These are phyloP conservation scores for Kwoniella shivajii DNA, from an alignment of 1,284 basidiomycete genomes.

Conservation along the genomic window DNA sequence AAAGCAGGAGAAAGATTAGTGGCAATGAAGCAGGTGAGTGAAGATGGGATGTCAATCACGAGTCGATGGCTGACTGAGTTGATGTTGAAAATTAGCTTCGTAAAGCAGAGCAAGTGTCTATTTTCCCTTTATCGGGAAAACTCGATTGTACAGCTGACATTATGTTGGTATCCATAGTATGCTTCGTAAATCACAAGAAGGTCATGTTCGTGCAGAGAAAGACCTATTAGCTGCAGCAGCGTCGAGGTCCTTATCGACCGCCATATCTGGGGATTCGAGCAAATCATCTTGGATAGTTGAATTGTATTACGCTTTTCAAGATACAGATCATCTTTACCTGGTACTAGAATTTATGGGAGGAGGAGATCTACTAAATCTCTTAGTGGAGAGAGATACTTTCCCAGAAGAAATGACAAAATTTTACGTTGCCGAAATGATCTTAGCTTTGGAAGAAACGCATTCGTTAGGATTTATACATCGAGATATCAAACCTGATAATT, in stretches of 20 bases:
- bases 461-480: conserved; percentile 94
- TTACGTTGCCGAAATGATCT: conserved; percentile 96
- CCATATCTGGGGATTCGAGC: conserved; percentile 61
- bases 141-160: too few species aligned
- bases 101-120: conserved; percentile 74
- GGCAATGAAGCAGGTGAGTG: conserved; percentile 90
- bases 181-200: conserved; percentile 97
- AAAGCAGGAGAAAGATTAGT: conserved; percentile 75
- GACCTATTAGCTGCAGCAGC: conserved; percentile 50
- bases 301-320: conserved; percentile 76
- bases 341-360: conserved; percentile 95
- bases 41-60: background rate
- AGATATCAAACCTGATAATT: conserved; percentile 96
- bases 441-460: conserved; percentile 94
- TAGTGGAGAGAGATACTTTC: conserved; percentile 92
- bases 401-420: conserved; percentile 91
- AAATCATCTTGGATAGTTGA: conserved; percentile 83
- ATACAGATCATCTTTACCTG: conserved; percentile 89
- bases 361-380: conserved; percentile 89
- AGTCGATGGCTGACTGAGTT: background rate
- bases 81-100: conserved; percentile 63
- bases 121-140: too few species aligned
- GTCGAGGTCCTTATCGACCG: conserved; percentile 58
- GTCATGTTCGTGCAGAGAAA: conserved; percentile 57
- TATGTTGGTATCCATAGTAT: conserved; percentile 58